phyloP scores from a whole-genome alignment of 345 rosid genomes.

The Nasturtium officinale region DNA sequence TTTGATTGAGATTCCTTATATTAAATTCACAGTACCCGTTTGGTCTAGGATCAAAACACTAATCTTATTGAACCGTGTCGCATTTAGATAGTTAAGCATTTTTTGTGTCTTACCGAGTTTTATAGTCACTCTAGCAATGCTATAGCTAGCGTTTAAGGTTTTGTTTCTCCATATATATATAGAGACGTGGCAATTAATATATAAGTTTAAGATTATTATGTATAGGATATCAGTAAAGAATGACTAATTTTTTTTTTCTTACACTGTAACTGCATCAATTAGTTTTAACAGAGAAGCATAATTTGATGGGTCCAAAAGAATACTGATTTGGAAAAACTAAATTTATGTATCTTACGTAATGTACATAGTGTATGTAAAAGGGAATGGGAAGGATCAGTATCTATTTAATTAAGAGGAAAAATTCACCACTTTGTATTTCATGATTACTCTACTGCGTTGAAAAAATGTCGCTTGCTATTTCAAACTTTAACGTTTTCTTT shows the following conservation, averaged over 20 bases:
- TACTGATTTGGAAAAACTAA: neutral
- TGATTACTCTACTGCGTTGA: slow-evolving; percentile 26
- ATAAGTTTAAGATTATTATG: neutral
- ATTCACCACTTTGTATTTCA: slow-evolving; percentile 1
- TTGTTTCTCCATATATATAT: neutral
- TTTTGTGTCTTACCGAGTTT: neutral
- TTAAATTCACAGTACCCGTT: neutral
- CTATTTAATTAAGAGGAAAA: neutral
- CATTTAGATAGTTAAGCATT: neutral
- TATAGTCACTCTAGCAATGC: neutral
- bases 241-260: neutral
- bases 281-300: neutral
- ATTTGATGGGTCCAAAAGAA: neutral
- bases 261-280: neutral
- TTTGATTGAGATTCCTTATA: neutral
- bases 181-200: neutral
- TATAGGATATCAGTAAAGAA: neutral
- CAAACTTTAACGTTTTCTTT: slow-evolving; percentile 23
- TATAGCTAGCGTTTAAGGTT: slow-evolving; percentile 14
- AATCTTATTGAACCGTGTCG: neutral
- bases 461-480: slow-evolving; percentile 15
- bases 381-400: slow-evolving; percentile 21
- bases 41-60: neutral
- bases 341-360: slow-evolving; percentile 10
- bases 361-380: neutral